A percentile compares a stretch with the other conserved stretches of the same genome.
Conservation (phyloP, 2,329 filamentous ascomycete species). For the Pleurostoma richardsiae region DNA sequence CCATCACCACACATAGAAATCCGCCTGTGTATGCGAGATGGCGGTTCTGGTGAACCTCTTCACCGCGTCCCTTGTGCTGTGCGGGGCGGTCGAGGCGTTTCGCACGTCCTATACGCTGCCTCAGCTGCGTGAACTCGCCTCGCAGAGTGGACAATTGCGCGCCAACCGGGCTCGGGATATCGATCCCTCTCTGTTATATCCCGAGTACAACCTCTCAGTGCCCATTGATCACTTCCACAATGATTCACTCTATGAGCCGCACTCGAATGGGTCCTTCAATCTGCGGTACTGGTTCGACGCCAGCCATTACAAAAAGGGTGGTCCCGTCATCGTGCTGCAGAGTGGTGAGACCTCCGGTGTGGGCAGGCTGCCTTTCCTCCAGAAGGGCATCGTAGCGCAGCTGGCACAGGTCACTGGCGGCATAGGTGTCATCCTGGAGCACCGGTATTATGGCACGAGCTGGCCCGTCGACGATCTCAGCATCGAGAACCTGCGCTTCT, state of each 20-base stretch:
- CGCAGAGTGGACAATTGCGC: constrained; percentile 1
- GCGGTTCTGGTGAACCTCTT: not conserved
- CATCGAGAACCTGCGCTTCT: constrained; percentile 69
- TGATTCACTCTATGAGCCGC: constrained; percentile 71
- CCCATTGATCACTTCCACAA: constrained; percentile 82
- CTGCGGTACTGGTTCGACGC: constrained; percentile 83
- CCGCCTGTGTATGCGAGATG: too few species aligned
- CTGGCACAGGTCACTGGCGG: constrained; percentile 68
- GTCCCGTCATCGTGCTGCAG: constrained; percentile 74
- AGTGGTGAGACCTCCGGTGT: constrained; percentile 64
- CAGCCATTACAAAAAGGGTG: constrained; percentile 68
- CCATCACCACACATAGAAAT: too few species aligned
- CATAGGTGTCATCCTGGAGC: constrained; percentile 76
- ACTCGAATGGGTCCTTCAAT: constrained; percentile 61
- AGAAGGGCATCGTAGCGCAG: constrained; percentile 72
- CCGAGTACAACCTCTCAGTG: constrained; percentile 35
- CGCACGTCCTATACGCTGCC: constrained; percentile 6
- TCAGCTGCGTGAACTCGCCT: constrained; percentile 1
- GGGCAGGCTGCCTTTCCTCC: constrained; percentile 63
- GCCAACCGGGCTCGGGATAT: not conserved
- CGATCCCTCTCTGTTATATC: constrained; percentile 20
- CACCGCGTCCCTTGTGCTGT: constrained; percentile 1
- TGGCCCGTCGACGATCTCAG: constrained; percentile 62
- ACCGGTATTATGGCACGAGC: constrained; percentile 80
- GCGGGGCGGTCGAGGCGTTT: constrained; percentile 2